Evolutionary conservation across 139 green algal species (phyloP), one percentile per base, ranked within the genome.

Genomic region (Chlorella sp.): DNA sequence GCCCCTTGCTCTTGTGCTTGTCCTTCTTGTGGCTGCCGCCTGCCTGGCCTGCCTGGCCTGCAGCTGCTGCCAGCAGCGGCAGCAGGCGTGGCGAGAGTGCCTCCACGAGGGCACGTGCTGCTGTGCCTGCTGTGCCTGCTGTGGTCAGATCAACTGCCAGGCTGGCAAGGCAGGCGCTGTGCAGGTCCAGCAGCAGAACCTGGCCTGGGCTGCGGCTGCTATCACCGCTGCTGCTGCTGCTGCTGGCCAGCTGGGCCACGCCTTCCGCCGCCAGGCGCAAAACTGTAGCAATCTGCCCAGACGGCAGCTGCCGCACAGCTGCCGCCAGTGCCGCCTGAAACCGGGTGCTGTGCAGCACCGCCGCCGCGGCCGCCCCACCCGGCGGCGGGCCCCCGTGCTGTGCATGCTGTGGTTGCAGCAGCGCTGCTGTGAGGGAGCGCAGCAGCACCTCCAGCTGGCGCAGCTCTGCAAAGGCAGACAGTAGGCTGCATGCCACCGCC

Each of bases 361-460:
- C 81, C 1, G 57, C 60, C 1, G 85, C 85, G 15, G 84, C 85
- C 30, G 37, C 2, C 19, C 24, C 78, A 11, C 9, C 22, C 75
- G 32, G 14, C 11, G 64, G 36, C 34, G 37, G 12, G 14, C 15
- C n/a, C 14, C 64, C 64, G 78, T 12, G 14, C 34, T 30, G 36
- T 12, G 64, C 36, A 0, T 60, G 39, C 66, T 81, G 61, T n/a
- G 48, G 48, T 57, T n/a, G 18, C 77, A 89, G 64, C 53, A 93
- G 84, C 21, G 89, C 85, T 3, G 39, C 73, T 19, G 68, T 64
- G 36, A 93, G 85, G 12, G 89, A 93, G 0, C 53, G 18, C 39
- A 93, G 91, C 86, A 93, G 81, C 14, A 88, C 80, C 57, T 91
- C 37, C 85, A 93, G 68, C 86, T 91, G 91, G 28, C 91, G 83